Conservation (phyloP, 495 filamentous ascomycete genomes). For the Xylaria cubensis region DNA sequence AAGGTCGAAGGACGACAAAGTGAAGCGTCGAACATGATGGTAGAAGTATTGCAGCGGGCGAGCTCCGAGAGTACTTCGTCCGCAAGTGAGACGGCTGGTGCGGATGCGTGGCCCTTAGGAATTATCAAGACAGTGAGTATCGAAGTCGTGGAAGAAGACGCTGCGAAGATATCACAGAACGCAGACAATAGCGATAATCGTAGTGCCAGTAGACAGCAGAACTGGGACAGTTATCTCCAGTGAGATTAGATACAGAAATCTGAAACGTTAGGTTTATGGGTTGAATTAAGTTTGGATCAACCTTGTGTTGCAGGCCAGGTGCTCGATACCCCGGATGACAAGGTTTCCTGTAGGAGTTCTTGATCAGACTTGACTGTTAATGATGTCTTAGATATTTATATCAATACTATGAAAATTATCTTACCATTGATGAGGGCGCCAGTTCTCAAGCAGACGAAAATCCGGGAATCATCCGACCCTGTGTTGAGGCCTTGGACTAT, state of each 20-base stretch:
- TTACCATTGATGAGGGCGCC: background rate
- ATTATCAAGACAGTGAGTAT: slow-evolving; percentile 52
- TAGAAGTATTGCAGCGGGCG: slow-evolving; percentile 33
- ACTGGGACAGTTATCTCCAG: slow-evolving; percentile 21
- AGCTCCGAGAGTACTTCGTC: slow-evolving; percentile 25
- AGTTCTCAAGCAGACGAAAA: background rate
- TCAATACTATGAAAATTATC: background rate
- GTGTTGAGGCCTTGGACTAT: background rate
- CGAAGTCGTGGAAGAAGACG: slow-evolving; percentile 46
- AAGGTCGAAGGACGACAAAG: slow-evolving; percentile 17
- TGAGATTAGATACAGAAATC: background rate
- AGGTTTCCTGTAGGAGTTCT: background rate
- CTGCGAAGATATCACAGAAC: slow-evolving; percentile 30
- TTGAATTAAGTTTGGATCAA: background rate
- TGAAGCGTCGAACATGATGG: slow-evolving; percentile 34
- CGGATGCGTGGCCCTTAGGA: slow-evolving; percentile 40
- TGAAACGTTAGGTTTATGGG: background rate
- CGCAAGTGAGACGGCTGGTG: background rate
- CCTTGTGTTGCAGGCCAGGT: background rate
- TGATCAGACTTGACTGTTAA: background rate
- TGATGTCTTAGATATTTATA: background rate
- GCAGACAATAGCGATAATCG: slow-evolving; percentile 1
- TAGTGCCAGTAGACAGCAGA: slow-evolving; percentile 17
- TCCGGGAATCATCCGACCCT: background rate
- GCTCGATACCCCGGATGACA: background rate